Percentiles rank a stretch among this genome's conserved stretches.
Conservation (phyloP, 208 protist species). For the Leishmania amazonensis region DNA sequence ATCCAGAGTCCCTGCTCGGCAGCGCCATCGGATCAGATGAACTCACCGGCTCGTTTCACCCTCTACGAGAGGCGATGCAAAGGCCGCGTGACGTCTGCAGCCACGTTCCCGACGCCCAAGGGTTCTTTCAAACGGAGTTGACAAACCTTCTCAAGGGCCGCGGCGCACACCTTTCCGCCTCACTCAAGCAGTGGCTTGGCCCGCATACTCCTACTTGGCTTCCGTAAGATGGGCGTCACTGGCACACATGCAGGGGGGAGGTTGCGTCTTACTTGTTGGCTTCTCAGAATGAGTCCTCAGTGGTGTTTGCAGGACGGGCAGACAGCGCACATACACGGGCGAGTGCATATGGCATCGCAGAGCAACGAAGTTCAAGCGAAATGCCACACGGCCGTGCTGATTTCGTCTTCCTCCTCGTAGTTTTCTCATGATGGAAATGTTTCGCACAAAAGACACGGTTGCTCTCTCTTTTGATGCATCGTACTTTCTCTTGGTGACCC, state of each 20-base stretch:
- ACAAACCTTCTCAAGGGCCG: slow-evolving; percentile 49
- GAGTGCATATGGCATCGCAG: background rate
- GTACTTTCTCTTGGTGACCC: background rate
- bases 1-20: slow-evolving; percentile 32
- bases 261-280: background rate
- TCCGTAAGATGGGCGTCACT: slow-evolving; percentile 26
- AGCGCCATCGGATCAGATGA: slow-evolving; percentile 11
- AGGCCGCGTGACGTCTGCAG: slow-evolving; percentile 71
- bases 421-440: background rate
- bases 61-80: slow-evolving; percentile 68
- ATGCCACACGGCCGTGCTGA: background rate
- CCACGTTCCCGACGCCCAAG: slow-evolving; percentile 59
- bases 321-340: background rate
- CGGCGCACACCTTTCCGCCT: slow-evolving; percentile 31
- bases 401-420: background rate
- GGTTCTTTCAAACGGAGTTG: slow-evolving; percentile 70
- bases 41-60: slow-evolving; percentile 77
- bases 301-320: no score
- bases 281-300: background rate
- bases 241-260: background rate
- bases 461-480: background rate
- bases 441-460: background rate
- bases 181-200: slow-evolving; percentile 44
- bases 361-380: background rate
- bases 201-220: slow-evolving; percentile 58